Base-by-base conservation (phyloP, 2,329 filamentous ascomycete genomes). In the Aspergillus phoenicis region DNA sequence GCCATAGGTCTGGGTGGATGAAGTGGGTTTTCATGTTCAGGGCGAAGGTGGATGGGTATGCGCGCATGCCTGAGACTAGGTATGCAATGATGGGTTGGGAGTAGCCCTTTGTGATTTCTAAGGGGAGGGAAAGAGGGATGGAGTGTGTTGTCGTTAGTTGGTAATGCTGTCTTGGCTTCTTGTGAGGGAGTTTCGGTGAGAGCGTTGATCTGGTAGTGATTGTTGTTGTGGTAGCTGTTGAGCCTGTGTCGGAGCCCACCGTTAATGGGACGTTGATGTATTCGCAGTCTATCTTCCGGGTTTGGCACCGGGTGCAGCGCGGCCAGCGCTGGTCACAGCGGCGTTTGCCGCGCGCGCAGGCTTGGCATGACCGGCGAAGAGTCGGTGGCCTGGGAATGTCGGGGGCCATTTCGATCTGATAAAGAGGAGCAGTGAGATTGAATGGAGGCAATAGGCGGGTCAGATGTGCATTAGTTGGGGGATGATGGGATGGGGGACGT, bases 301-400 rank as follows among this genome's bases (percentile, higher is more conserved):
- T 57, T n/a, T 60, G 36, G 57, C 71, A 73, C 28, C 71, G 58
- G 57, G 57, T 66, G 57, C 71, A 73, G 8, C 59, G 62, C 11
- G 71, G 71, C 49, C 55, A 68, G 6, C 58, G 64, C 49, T 66
- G 68, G 51, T 72, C 71, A 41, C 71, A 73, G 15, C 71, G 68
- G 8, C 71, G 67, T 58, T 72, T 72, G 36, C 64, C 65, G 26
- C 66, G 67, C 7, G 65, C 64, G 57, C 71, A 73, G 30, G 68
- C 63, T 62, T 69, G 65, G 48, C 71, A 73, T 36, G 69, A 71
- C 52, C 71, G 64, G 52, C 69, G 70, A 17, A 72, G 61, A n/a
- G 64, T 70, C 0, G 49, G 36, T 15, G 58, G 52, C 33, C 39
- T 57, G 17, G 38, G 22, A 15, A 24, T 45, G n/a, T 45, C 33